Percentiles rank a stretch among this genome's conserved stretches.
phyloP scores from a whole-genome alignment of 2,329 filamentous ascomycete species.

The Hypoxylon sp. region DNA sequence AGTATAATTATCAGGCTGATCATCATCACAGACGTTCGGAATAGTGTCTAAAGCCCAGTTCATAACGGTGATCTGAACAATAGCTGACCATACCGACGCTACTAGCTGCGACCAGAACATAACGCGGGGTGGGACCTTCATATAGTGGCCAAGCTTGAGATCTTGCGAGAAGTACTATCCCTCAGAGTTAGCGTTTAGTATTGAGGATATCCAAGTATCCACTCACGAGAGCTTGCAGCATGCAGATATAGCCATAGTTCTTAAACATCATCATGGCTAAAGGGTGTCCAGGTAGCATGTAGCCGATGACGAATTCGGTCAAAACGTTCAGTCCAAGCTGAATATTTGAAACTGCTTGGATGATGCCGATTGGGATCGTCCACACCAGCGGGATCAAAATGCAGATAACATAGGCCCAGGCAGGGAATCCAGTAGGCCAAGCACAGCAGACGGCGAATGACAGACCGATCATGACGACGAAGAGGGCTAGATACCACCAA shows the following conservation, averaged over 20 bases:
- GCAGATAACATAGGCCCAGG: constrained; percentile 66
- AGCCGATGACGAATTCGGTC: constrained; percentile 77
- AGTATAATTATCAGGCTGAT: constrained; percentile 64
- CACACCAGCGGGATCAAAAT: constrained; percentile 65
- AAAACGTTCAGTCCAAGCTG: constrained; percentile 72
- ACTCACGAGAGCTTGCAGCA: constrained; percentile 65
- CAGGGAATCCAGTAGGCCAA: constrained; percentile 66
- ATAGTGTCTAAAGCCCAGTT: constrained; percentile 73
- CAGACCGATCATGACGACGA: constrained; percentile 61
- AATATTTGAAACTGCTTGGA: constrained; percentile 69
- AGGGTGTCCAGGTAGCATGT: constrained; percentile 75
- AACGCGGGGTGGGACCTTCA: constrained; percentile 54
- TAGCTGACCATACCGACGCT: constrained; percentile 57
- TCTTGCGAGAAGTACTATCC: constrained; percentile 66
- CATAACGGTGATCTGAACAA: constrained; percentile 68
- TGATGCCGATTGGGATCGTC: constrained; percentile 68
- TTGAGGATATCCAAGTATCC: neutral
- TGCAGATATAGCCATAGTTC: constrained; percentile 75
- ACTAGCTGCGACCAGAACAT: constrained; percentile 60
- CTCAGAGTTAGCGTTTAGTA: constrained; percentile 4
- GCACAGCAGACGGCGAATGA: constrained; percentile 63
- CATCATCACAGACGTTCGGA: constrained; percentile 64
- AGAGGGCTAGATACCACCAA: constrained; percentile 65
- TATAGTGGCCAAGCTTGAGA: constrained; percentile 73
- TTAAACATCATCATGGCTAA: constrained; percentile 83